These are phyloP conservation scores for Trichoderma guizhouense DNA, from an alignment of 2,329 filamentous ascomycete genomes.

Conservation along the genomic window DNA sequence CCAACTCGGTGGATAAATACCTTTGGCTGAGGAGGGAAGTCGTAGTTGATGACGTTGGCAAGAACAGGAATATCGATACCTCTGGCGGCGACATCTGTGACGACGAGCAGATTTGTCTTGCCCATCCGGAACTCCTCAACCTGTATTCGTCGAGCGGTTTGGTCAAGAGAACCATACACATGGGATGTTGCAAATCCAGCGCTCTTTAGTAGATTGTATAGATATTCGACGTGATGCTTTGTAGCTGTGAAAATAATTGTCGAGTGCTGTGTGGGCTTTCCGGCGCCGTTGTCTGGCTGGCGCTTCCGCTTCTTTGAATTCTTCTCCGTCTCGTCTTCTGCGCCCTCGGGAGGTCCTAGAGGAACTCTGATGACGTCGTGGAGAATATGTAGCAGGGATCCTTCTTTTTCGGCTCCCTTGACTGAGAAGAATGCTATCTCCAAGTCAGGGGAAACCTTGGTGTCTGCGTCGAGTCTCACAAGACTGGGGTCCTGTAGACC, in stretches of 20 bases:
- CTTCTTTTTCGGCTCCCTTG: conserved; percentile 92
- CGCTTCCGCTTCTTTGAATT: conserved; percentile 71
- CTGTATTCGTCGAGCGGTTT: conserved; percentile 87
- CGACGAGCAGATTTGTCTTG: conserved; percentile 83
- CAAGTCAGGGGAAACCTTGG: conserved; percentile 94
- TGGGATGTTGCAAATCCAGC: conserved; percentile 89
- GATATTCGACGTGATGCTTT: conserved; percentile 96
- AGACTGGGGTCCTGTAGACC: conserved; percentile 89
- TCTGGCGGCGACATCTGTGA: conserved; percentile 93
- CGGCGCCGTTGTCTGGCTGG: conserved; percentile 46
- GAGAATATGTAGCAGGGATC: conserved; percentile 81
- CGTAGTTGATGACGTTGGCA: conserved; percentile 97
- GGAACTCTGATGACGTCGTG: conserved; percentile 93
- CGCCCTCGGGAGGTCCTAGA: conserved; percentile 55
- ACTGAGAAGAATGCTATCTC: conserved; percentile 92
- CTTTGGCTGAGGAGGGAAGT: conserved; percentile 95
- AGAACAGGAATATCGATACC: conserved; percentile 97
- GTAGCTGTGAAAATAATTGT: conserved; percentile 94
- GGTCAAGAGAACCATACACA: conserved; percentile 91
- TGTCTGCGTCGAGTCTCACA: conserved; percentile 87
- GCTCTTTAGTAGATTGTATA: conserved; percentile 73
- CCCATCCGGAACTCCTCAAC: conserved; percentile 86
- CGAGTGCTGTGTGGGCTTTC: conserved; percentile 79
- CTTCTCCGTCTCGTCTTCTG: conserved; percentile 44
- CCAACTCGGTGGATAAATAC: conserved; percentile 96